Conservation (phyloP, 495 filamentous ascomycete species). For the Talaromyces adpressus region DNA sequence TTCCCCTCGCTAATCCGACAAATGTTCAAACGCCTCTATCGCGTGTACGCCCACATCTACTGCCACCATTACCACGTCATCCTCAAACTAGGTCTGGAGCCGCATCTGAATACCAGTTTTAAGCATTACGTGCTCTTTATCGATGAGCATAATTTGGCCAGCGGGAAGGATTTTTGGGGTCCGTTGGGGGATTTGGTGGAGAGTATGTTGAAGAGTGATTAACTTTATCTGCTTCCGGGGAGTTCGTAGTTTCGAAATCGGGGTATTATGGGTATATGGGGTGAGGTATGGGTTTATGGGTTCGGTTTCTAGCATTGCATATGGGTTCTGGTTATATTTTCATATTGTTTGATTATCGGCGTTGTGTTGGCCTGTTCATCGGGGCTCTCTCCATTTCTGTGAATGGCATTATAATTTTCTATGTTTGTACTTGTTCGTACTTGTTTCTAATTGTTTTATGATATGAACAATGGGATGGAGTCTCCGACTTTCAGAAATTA, state of each 20-base stretch:
- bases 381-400: neutral
- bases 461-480: neutral
- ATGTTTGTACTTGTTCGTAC: neutral
- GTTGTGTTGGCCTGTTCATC: neutral
- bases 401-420: neutral
- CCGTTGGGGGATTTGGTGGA: conserved; percentile 95
- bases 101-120: conserved; percentile 97
- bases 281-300: neutral
- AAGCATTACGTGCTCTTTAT: conserved; percentile 99
- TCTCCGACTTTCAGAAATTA: too few species aligned
- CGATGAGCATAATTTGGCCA: conserved; percentile 82
- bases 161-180: conserved; percentile 95
- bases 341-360: neutral
- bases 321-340: neutral
- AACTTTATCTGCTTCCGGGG: conserved; percentile 11
- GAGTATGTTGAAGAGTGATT: conserved; percentile 93
- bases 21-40: conserved; percentile 97
- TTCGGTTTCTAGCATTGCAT: neutral
- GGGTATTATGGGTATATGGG: neutral
- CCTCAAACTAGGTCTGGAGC: conserved; percentile 88
- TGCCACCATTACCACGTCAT: conserved; percentile 99
- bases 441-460: too few species aligned
- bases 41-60: conserved; percentile 98
- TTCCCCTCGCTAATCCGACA: conserved; percentile 83
- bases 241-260: too few species aligned